Evolutionary conservation across 2,329 filamentous ascomycete species (phyloP), one percentile per base, ranked within the genome.

Genomic region (Colletotrichum sp.): DNA sequence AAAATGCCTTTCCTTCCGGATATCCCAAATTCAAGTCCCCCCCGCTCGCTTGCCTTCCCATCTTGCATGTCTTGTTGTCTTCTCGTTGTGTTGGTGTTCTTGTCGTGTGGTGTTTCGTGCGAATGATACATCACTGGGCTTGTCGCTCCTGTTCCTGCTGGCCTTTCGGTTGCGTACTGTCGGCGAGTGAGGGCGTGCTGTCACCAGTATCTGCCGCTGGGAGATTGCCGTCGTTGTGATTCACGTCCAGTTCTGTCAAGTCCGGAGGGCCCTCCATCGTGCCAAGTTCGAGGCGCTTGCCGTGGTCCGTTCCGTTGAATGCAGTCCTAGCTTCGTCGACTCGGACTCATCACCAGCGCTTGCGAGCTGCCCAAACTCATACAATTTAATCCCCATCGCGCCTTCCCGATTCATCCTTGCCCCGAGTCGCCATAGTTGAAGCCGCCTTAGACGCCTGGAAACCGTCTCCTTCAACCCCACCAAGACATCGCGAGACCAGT

Each of bases 101-200:
- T 24, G 1, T 48, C 18, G 6, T 12, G 43, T 2, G 4, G 12
- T 21, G 9, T 9, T n/a, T n/a, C 5, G 2, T 43, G 5, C 38
- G 38, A 43, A 9, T 43, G 36, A 8, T 15, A 7, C 34, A 15
- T 34, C 13, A 13, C 32, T 15, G 32, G 32, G 34, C 34, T 15
- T 36, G 15, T n/a, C 2, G 8, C 38, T n/a, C 0, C 2, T n/a
- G 18, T n/a, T n/a, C 9, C 10, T 21, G 3, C 6, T n/a, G 18
- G 43, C 18, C 3, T 5, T 7, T 48, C 18, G 38, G 6, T 0
- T 48, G 6, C 18, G 38, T 48, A 6, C 18, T 48, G 43, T 48
- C 38, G 18, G 38, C 3, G 12, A 21, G 6, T 15, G 43, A 21
- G n/a, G 12, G 2, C n/a, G 12, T 21, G 43, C 3, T 5, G 10